Evolutionary conservation across 306 rosid genomes (phyloP).

Genomic region (Quercus engelmannii): DNA sequence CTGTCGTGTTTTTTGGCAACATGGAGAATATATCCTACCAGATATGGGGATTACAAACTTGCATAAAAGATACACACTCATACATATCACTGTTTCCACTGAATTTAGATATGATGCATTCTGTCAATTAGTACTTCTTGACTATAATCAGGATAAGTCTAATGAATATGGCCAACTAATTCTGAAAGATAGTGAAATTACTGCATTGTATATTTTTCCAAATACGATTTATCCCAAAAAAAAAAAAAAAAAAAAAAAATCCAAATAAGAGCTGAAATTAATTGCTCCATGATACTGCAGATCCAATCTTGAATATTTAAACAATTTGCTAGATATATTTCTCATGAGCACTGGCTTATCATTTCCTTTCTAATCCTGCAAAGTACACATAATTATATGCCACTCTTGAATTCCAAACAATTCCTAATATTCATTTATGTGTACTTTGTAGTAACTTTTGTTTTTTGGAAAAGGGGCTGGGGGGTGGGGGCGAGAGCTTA

Average conservation of each 20-base stretch:
- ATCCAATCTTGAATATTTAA: neutral
- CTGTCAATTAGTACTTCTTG: neutral
- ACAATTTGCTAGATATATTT: neutral
- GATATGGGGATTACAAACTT: neutral
- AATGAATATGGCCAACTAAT: neutral
- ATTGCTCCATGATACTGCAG: neutral
- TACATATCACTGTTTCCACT: neutral
- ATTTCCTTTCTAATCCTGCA: neutral
- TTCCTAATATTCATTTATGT: neutral
- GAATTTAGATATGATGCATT: neutral
- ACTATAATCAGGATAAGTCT: neutral
- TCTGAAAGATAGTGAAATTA: neutral
- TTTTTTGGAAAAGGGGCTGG: no score
- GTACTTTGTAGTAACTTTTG: neutral
- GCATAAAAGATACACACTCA: neutral
- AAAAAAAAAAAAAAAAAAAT: no score
- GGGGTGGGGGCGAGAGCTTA: neutral
- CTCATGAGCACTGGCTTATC: neutral
- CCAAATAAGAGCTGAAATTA: neutral
- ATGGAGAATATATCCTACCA: neutral
- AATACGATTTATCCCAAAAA: no score
- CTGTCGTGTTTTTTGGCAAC: neutral
- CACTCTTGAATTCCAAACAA: neutral
- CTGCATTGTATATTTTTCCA: neutral
- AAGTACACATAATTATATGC: neutral